These are phyloP conservation scores for Phlebopus sp. DNA, from an alignment of 1,284 basidiomycete genomes.

Conservation along the genomic window DNA sequence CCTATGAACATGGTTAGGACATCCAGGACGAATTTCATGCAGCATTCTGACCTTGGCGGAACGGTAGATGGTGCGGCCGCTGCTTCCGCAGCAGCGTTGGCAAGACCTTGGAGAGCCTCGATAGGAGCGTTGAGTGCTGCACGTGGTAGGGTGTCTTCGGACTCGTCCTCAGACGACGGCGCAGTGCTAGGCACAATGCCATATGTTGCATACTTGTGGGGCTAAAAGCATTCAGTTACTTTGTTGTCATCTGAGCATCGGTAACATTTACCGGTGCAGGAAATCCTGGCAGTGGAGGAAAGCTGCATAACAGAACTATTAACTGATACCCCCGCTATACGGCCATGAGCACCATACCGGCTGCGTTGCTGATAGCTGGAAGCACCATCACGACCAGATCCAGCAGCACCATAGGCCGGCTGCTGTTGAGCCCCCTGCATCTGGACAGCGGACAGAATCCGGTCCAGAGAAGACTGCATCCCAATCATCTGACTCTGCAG, in stretches of 20 bases:
- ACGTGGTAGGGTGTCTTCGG: constrained; percentile 80
- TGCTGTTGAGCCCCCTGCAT: constrained; percentile 41
- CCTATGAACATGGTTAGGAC: constrained; percentile 37
- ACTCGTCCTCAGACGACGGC: constrained; percentile 83
- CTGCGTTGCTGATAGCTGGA: constrained; percentile 30
- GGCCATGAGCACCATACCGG: constrained; percentile 30
- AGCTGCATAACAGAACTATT: constrained; percentile 33
- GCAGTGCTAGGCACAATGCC: constrained; percentile 81
- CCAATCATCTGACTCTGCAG: constrained; percentile 91
- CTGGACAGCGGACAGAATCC: constrained; percentile 71
- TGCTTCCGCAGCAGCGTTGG: constrained; percentile 90
- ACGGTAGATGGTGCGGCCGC: constrained; percentile 64
- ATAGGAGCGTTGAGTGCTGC: constrained; percentile 86
- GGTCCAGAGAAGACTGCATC: constrained; percentile 81
- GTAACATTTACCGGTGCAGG: constrained; percentile 70
- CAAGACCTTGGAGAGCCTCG: constrained; percentile 87
- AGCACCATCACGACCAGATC: constrained; percentile 21
- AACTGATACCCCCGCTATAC: constrained; percentile 1
- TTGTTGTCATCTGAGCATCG: background rate
- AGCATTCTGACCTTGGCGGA: constrained; percentile 23
- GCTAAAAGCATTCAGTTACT: constrained; percentile 39
- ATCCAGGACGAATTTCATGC: constrained; percentile 15
- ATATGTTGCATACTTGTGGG: constrained; percentile 88
- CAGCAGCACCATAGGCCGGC: constrained; percentile 22
- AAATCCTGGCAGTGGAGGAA: constrained; percentile 86